These are phyloP conservation scores for Diaporthe humulicola DNA, from an alignment of 2,329 filamentous ascomycete species.

Conservation along the genomic window DNA sequence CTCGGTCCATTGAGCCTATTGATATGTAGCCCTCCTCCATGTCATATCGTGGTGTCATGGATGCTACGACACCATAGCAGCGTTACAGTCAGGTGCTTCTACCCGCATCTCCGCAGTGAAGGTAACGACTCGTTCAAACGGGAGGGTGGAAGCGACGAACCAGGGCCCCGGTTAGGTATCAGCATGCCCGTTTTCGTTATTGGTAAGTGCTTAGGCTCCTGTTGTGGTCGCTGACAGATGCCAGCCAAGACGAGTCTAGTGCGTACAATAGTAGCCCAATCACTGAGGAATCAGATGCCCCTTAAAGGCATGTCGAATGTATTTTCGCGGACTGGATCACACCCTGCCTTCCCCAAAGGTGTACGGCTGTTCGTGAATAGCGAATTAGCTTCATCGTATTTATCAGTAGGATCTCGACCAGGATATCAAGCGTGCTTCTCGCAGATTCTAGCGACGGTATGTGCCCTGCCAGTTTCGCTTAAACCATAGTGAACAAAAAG, in stretches of 20 bases:
- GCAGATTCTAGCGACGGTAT: no score
- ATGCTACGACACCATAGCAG: neutral
- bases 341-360: neutral
- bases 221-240: constrained; percentile 13
- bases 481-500: neutral
- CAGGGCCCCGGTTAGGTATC: neutral
- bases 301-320: neutral
- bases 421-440: no score
- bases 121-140: no score
- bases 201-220: neutral
- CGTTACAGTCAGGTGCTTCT: neutral
- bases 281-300: neutral
- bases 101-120: neutral
- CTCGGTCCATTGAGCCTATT: no score
- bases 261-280: neutral
- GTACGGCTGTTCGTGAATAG: neutral
- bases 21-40: neutral
- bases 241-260: neutral
- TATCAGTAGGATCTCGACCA: neutral
- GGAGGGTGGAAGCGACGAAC: neutral
- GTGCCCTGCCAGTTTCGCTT: neutral
- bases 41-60: neutral
- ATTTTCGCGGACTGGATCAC: neutral
- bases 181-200: neutral
- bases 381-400: neutral